Evolutionary conservation across 352 stramenopile genomes (phyloP).

Genomic region (Globisporangium polare): DNA sequence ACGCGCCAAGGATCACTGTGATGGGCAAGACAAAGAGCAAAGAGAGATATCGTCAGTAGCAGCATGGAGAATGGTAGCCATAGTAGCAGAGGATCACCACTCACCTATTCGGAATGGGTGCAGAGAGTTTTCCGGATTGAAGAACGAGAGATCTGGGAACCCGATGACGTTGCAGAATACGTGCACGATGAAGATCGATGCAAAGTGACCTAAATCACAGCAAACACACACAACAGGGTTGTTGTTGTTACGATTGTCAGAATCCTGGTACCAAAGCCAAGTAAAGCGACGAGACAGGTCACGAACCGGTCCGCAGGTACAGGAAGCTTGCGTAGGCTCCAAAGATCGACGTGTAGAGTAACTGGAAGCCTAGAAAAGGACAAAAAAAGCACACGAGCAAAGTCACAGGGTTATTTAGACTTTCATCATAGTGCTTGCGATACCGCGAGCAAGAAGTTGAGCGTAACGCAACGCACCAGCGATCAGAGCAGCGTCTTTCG

Average conservation of each 20-base stretch:
- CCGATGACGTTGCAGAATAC: slow-evolving; percentile 96
- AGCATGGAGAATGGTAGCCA: slow-evolving; percentile 1
- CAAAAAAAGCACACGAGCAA: not conserved
- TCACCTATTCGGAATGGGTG: slow-evolving; percentile 73
- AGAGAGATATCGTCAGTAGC: not conserved
- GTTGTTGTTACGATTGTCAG: not conserved
- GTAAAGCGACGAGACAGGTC: not conserved
- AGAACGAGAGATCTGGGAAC: slow-evolving; percentile 88
- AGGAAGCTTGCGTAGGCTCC: slow-evolving; percentile 93
- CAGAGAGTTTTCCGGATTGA: slow-evolving; percentile 70
- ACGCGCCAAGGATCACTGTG: slow-evolving; percentile 75
- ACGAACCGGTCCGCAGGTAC: slow-evolving; percentile 86
- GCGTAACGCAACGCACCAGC: slow-evolving; percentile 41
- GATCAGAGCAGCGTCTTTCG: slow-evolving; percentile 71
- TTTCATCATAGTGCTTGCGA: not conserved
- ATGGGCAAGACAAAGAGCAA: not conserved
- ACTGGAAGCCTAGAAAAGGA: slow-evolving; percentile 79
- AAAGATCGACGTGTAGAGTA: slow-evolving; percentile 96
- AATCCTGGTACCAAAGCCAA: too few relatives aligned
- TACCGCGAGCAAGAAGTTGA: not conserved
- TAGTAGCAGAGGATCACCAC: slow-evolving; percentile 2
- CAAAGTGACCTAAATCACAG: slow-evolving; percentile 64
- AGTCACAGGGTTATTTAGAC: not conserved
- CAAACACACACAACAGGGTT: slow-evolving; percentile 1
- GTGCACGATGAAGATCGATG: slow-evolving; percentile 88